phyloP scores from a whole-genome alignment of 345 rosid species.

The Brassica carinata region DNA sequence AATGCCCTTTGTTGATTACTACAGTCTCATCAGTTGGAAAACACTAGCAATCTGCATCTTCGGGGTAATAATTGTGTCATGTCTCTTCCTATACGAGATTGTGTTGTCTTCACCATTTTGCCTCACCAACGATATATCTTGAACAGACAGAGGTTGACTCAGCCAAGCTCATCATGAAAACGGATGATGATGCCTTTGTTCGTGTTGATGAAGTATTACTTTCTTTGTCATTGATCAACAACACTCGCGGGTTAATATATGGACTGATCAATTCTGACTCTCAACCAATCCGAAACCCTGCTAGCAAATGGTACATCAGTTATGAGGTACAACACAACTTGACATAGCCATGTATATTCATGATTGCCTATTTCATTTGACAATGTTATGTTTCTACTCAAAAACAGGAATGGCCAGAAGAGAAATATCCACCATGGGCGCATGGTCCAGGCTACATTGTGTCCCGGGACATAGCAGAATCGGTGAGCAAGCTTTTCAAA shows the following conservation, averaged over 20 bases:
- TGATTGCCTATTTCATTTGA: not conserved
- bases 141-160: slow-evolving; percentile 73
- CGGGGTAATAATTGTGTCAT: slow-evolving; percentile 63
- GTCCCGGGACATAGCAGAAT: slow-evolving; percentile 74
- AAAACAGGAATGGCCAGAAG: slow-evolving; percentile 83
- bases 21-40: slow-evolving; percentile 96
- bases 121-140: slow-evolving; percentile 39
- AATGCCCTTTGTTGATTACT: slow-evolving; percentile 98
- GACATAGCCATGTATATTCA: not conserved
- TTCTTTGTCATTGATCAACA: slow-evolving; percentile 63
- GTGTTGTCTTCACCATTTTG: slow-evolving; percentile 7
- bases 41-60: slow-evolving; percentile 93
- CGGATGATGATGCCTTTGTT: slow-evolving; percentile 97
- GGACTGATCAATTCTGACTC: slow-evolving; percentile 90
- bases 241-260: slow-evolving; percentile 68
- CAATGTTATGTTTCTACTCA: not conserved
- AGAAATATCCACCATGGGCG: slow-evolving; percentile 85
- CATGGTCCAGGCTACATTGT: slow-evolving; percentile 96
- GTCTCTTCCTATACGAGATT: slow-evolving; percentile 25
- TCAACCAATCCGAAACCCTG: slow-evolving; percentile 74
- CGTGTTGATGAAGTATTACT: slow-evolving; percentile 85
- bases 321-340: slow-evolving; percentile 56
- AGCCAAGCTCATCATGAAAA: slow-evolving; percentile 92
- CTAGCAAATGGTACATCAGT: slow-evolving; percentile 97
- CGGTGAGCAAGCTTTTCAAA: slow-evolving; percentile 57